These are phyloP conservation scores for Talaromyces trachyspermus DNA, from an alignment of 495 filamentous ascomycete species.

Conservation along the genomic window DNA sequence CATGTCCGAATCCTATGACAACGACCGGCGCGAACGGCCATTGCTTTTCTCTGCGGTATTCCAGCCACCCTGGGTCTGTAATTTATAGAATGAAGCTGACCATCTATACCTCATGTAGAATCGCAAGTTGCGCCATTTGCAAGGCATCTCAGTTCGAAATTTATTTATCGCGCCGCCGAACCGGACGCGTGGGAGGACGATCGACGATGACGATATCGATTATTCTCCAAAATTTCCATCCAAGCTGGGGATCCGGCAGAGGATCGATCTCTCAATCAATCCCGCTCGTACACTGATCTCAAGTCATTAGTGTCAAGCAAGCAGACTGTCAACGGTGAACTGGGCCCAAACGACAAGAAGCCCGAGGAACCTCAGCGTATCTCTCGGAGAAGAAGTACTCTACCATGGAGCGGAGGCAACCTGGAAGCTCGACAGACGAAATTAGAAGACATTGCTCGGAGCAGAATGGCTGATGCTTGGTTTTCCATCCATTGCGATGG, in stretches of 20 bases:
- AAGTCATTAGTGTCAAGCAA: constrained; percentile 19
- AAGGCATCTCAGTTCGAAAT: constrained; percentile 83
- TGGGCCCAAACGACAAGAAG: constrained; percentile 14
- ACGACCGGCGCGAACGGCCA: constrained; percentile 34
- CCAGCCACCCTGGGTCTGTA: no score
- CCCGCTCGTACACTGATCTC: constrained; percentile 67
- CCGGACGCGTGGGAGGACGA: constrained; percentile 60
- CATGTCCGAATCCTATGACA: constrained; percentile 8
- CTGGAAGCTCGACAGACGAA: constrained; percentile 65
- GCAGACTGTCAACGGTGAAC: constrained; percentile 17
- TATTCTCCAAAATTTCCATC: constrained; percentile 58
- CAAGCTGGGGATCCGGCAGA: constrained; percentile 58
- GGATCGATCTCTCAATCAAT: constrained; percentile 52
- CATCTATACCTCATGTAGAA: constrained; percentile 63
- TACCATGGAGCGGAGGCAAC: constrained; percentile 59
- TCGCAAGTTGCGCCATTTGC: constrained; percentile 80
- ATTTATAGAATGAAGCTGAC: no score
- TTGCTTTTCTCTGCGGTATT: constrained; percentile 47
- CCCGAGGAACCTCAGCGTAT: constrained; percentile 23
- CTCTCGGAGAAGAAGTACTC: constrained; percentile 60
- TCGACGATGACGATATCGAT: constrained; percentile 77
- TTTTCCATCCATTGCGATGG: constrained; percentile 72
- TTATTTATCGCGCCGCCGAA: constrained; percentile 51
- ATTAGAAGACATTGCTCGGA: constrained; percentile 63
- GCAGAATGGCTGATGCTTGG: constrained; percentile 78